phyloP scores from a whole-genome alignment of 2,329 filamentous ascomycete species.

The Cyphellophora attinorum region DNA sequence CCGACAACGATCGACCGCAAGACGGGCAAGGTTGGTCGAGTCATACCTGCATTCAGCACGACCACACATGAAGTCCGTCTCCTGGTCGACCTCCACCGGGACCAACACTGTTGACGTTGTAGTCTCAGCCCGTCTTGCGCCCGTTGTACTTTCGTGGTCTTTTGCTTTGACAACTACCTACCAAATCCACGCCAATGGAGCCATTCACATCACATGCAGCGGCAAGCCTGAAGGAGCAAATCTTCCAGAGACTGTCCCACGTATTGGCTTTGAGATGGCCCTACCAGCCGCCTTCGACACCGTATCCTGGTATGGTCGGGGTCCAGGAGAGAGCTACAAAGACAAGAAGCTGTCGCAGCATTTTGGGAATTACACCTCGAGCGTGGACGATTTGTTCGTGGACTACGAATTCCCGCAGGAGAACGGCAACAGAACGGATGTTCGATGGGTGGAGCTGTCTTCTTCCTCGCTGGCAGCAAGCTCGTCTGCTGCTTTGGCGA shows the following conservation, averaged over 20 bases:
- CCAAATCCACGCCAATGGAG: constrained; percentile 23
- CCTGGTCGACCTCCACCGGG: constrained; percentile 21
- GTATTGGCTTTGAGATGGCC: constrained; percentile 51
- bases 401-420: constrained; percentile 61
- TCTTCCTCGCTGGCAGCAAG: too few species aligned
- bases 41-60: constrained; percentile 19
- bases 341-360: constrained; percentile 55
- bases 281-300: constrained; percentile 37
- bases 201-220: constrained; percentile 36
- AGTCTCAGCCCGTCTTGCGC: constrained; percentile 42
- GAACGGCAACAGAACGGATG: constrained; percentile 53
- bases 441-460: constrained; percentile 43
- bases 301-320: constrained; percentile 53
- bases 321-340: constrained; percentile 55
- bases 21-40: constrained; percentile 50
- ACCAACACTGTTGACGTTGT: constrained; percentile 22
- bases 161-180: constrained; percentile 27
- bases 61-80: constrained; percentile 28
- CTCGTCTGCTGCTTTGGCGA: not conserved
- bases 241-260: constrained; percentile 35
- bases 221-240: constrained; percentile 1
- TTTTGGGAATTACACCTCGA: constrained; percentile 40
- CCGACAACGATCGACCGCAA: constrained; percentile 52
- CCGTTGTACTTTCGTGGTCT: constrained; percentile 53
- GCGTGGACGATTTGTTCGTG: constrained; percentile 40